Conservation (phyloP, 345 rosid genomes). For the Linum lewisii region DNA sequence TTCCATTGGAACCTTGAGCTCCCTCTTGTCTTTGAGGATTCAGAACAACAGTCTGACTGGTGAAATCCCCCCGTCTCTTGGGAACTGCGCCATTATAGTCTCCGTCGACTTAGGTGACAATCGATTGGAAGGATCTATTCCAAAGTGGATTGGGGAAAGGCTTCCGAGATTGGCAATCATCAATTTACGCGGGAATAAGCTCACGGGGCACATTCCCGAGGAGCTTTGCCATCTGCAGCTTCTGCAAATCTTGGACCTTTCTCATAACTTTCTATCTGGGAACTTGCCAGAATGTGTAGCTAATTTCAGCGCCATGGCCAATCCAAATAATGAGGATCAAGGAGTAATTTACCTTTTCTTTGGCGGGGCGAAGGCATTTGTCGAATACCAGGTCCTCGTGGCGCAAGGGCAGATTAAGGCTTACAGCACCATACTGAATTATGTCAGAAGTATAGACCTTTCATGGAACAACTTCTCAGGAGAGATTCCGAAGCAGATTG, state of each 20-base stretch:
- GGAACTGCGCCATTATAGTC: constrained; percentile 2
- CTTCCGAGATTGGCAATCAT: constrained; percentile 9
- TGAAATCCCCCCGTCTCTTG: constrained; percentile 4
- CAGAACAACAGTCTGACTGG: constrained; percentile 15
- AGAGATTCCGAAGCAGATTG: constrained; percentile 13
- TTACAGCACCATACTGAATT: constrained; percentile 6
- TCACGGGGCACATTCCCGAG: constrained; percentile 12
- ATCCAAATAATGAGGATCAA: too few species aligned
- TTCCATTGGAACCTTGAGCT: constrained; percentile 10
- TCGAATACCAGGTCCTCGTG: background rate
- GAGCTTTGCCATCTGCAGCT: constrained; percentile 8
- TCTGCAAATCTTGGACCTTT: constrained; percentile 11
- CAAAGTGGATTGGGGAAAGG: constrained; percentile 19
- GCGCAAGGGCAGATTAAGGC: constrained; percentile 8
- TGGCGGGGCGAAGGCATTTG: too few species aligned
- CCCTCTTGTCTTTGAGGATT: background rate
- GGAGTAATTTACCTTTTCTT: too few species aligned
- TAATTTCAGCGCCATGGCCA: constrained; percentile 11
- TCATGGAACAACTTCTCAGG: constrained; percentile 17
- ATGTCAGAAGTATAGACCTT: constrained; percentile 12
- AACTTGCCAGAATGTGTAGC: constrained; percentile 12
- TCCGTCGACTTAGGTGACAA: constrained; percentile 15
- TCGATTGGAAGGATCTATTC: constrained; percentile 8
- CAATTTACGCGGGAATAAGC: constrained; percentile 1
- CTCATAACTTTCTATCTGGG: constrained; percentile 10